Evolutionary conservation across 2,329 filamentous ascomycete genomes (phyloP).

Genomic region (Diplodia scrobiculata): DNA sequence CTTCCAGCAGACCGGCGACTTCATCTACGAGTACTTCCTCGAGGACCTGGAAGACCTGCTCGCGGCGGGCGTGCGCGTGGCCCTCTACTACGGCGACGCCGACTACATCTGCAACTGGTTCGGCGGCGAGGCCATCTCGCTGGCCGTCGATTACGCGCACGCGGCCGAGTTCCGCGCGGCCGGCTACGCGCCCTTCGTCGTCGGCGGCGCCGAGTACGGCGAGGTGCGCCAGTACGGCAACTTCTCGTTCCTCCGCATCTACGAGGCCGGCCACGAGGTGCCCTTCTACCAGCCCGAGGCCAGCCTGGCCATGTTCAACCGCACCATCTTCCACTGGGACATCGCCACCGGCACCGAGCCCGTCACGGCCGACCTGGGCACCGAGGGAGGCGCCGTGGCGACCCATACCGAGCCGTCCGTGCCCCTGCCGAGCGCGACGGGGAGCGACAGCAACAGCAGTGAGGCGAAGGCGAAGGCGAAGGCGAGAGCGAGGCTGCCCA

Average conservation of each 20-base stretch:
- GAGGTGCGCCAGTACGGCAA: slow-evolving; percentile 47
- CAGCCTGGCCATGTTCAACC: slow-evolving; percentile 43
- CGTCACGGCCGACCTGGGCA: slow-evolving; percentile 42
- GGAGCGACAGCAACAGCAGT: background rate
- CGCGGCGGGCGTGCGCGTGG: slow-evolving; percentile 44
- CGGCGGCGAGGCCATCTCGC: slow-evolving; percentile 38
- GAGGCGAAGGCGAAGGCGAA: background rate
- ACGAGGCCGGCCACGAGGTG: slow-evolving; percentile 48
- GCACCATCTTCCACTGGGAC: slow-evolving; percentile 42
- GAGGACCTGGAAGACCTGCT: slow-evolving; percentile 48
- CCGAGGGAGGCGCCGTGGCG: slow-evolving; percentile 41
- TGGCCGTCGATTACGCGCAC: slow-evolving; percentile 45
- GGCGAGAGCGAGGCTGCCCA: slow-evolving; percentile 8
- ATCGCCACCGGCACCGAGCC: slow-evolving; percentile 42
- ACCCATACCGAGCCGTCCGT: slow-evolving; percentile 47
- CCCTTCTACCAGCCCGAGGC: slow-evolving; percentile 48
- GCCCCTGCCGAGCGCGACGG: slow-evolving; percentile 37
- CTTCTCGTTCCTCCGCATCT: slow-evolving; percentile 46
- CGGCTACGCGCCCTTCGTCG: slow-evolving; percentile 41
- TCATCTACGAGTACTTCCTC: slow-evolving; percentile 62
- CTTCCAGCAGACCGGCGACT: slow-evolving; percentile 56
- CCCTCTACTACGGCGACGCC: slow-evolving; percentile 42
- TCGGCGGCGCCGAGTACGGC: slow-evolving; percentile 46
- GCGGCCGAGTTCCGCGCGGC: slow-evolving; percentile 36
- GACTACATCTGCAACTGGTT: slow-evolving; percentile 46